Percentiles rank a stretch among this genome's conserved stretches.
Evolutionary conservation across 441 rosid species (phyloP).

Genomic region (Bocquillonia castaneifolia): DNA sequence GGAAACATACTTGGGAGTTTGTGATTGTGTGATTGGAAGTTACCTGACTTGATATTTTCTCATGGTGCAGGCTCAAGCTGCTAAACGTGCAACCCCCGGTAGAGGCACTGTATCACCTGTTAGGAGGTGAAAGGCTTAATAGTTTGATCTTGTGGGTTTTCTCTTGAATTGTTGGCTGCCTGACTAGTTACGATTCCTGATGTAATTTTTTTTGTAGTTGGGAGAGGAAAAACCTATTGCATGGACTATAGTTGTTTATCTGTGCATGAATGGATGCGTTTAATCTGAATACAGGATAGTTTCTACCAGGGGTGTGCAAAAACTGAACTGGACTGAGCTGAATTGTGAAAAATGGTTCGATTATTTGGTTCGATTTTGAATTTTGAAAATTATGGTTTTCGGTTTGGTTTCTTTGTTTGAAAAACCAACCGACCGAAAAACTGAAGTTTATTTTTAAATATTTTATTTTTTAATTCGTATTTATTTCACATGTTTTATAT

Average conservation of each 20-base stretch:
- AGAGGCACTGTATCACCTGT: conserved; percentile 76
- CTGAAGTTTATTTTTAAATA: no score
- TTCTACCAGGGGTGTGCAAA: no score
- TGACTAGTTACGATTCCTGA: conserved; percentile 3
- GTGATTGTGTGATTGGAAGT: conserved; percentile 5
- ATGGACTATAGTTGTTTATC: neutral
- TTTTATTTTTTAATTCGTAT: no score
- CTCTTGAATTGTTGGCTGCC: conserved; percentile 14
- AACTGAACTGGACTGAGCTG: no score
- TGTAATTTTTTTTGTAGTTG: neutral
- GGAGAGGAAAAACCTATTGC: neutral
- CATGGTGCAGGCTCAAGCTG: conserved; percentile 54
- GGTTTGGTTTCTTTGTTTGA: no score
- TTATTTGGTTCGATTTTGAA: no score
- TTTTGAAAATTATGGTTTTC: no score
- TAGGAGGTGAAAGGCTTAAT: conserved; percentile 43
- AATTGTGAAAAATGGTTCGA: no score
- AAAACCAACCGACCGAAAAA: no score
- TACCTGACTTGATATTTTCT: conserved; percentile 3
- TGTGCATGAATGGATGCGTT: conserved; percentile 19
- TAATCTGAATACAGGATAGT: no score
- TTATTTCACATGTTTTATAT: no score
- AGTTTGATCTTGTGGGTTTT: neutral
- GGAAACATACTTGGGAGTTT: neutral
- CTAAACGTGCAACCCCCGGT: conserved; percentile 71